Conservation (phyloP, 257 asterid genomes). For the Capsicum chinense region DNA sequence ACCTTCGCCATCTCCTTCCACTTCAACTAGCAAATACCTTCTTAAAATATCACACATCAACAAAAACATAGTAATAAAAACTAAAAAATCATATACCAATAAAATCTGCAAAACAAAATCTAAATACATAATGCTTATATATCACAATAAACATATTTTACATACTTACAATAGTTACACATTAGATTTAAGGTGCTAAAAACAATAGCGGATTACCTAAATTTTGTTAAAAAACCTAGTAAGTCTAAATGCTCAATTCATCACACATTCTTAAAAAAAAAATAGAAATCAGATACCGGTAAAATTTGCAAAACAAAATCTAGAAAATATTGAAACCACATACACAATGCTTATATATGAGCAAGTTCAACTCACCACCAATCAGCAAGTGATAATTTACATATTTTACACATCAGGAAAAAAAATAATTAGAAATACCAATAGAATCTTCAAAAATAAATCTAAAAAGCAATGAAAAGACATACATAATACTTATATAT, state of each 20-base stretch:
- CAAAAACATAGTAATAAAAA: too few relatives aligned
- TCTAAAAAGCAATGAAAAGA: background rate
- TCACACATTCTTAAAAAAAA: background rate
- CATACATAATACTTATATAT: background rate
- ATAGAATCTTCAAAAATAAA: background rate
- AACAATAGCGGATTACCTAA: too few relatives aligned
- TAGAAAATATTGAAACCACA: background rate
- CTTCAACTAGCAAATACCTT: slow-evolving; percentile 12
- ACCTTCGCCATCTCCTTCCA: slow-evolving; percentile 65
- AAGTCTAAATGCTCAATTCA: too few relatives aligned
- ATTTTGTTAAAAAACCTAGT: too few relatives aligned
- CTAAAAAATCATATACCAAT: background rate
- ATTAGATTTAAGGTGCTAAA: too few relatives aligned
- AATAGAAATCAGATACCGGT: background rate
- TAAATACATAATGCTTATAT: background rate
- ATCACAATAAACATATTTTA: too few relatives aligned
- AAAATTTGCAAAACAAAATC: background rate
- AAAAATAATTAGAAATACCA: background rate
- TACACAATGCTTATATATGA: background rate
- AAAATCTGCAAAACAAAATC: background rate
- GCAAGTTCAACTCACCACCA: too few relatives aligned
- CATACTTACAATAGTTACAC: too few relatives aligned
- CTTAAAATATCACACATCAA: slow-evolving; percentile 8
- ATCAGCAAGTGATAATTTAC: too few relatives aligned
- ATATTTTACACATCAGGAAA: background rate